Percentiles rank a stretch among this genome's conserved stretches.
phyloP scores from a whole-genome alignment of 495 filamentous ascomycete species.

The Cenococcum geophilum region DNA sequence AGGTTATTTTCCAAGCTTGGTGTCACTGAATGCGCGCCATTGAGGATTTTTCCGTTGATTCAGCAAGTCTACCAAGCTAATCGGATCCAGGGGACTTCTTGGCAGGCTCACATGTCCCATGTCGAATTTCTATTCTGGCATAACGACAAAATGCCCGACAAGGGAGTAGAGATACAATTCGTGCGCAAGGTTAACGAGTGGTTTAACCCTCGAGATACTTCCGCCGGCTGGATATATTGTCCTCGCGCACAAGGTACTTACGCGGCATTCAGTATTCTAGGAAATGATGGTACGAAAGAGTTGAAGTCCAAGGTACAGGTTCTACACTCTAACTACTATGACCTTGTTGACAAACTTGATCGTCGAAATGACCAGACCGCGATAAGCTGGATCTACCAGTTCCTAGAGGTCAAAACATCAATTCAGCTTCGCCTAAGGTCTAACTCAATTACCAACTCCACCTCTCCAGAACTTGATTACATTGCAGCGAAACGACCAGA shows the following conservation, averaged over 20 bases:
- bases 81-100: background rate
- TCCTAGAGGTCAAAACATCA: background rate
- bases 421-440: constrained; percentile 1
- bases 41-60: constrained; percentile 8
- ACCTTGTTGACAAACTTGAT: background rate
- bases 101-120: background rate
- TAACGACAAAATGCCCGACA: background rate
- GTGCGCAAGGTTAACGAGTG: background rate
- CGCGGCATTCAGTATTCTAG: background rate
- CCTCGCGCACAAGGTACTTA: constrained; percentile 4
- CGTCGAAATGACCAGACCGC: background rate
- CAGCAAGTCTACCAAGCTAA: background rate
- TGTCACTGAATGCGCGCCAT: constrained; percentile 5
- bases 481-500: background rate
- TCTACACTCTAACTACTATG: background rate
- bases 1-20: constrained; percentile 6
- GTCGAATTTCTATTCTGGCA: background rate
- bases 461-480: constrained; percentile 4
- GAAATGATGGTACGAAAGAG: background rate
- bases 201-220: background rate
- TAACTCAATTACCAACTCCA: background rate
- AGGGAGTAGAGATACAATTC: background rate
- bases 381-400: background rate
- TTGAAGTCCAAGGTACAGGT: background rate
- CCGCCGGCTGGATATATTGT: constrained; percentile 3